phyloP scores from a whole-genome alignment of 371 early-diverging fungal genomes.

The Saksenaea oblongispora region DNA sequence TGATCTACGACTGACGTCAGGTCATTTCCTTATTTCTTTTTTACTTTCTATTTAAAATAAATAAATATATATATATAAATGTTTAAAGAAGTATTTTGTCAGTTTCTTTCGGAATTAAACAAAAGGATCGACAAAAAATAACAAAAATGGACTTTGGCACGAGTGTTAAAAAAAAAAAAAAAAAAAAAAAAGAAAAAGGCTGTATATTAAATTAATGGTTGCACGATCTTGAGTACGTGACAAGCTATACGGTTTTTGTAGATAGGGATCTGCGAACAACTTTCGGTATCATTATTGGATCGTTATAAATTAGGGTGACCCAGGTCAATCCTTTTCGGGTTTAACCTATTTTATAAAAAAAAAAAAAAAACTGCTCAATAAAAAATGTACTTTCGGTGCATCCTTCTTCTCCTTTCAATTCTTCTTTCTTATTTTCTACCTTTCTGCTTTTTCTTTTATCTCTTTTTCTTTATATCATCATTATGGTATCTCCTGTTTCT shows the following conservation, averaged over 20 bases:
- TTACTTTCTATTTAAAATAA: not conserved
- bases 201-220: slow-evolving; percentile 4
- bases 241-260: not conserved
- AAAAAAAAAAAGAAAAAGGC: no score
- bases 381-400: not conserved
- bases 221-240: slow-evolving; percentile 4
- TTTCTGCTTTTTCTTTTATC: not conserved
- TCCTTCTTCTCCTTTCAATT: not conserved
- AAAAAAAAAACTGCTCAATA: slow-evolving; percentile 2
- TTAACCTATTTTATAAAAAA: not conserved
- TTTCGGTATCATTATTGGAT: not conserved
- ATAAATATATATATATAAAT: not conserved
- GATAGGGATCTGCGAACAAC: not conserved
- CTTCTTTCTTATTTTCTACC: not conserved
- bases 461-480: not conserved
- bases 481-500: not conserved
- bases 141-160: not conserved
- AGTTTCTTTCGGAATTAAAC: not conserved
- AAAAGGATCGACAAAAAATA: not conserved
- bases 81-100: not conserved
- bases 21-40: not conserved
- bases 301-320: slow-evolving; percentile 1
- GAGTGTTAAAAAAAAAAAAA: not conserved
- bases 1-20: slow-evolving; percentile 2
- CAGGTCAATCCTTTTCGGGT: slow-evolving; percentile 6